A percentile compares a stretch with the other conserved stretches of the same genome.
Evolutionary conservation across 2,329 filamentous ascomycete genomes (phyloP).

Genomic region (Alternaria alternata): DNA sequence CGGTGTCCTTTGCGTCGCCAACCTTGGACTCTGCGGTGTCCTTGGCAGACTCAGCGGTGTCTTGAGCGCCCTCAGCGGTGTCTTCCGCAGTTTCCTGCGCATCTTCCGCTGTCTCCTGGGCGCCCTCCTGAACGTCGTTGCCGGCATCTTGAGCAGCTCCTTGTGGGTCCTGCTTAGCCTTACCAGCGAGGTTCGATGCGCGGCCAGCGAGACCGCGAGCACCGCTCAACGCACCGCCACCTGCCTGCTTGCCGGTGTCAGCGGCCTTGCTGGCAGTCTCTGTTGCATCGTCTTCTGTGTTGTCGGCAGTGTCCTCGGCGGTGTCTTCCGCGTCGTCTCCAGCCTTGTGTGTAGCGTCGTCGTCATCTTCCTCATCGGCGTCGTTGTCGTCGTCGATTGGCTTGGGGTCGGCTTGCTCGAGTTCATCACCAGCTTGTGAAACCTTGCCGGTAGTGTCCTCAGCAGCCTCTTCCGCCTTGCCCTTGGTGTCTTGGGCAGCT

Average conservation of each 20-base stretch:
- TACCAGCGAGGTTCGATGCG: conserved; percentile 57
- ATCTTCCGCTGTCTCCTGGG: conserved; percentile 39
- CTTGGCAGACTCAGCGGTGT: conserved; percentile 42
- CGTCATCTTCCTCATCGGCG: conserved; percentile 34
- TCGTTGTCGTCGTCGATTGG: conserved; percentile 55
- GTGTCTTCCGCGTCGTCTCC: conserved; percentile 57
- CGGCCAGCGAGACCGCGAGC: conserved; percentile 58
- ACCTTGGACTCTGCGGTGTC: conserved; percentile 37
- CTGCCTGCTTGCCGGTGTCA: conserved; percentile 45
- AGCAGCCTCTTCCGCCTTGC: conserved; percentile 44
- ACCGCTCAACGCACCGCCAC: conserved; percentile 53
- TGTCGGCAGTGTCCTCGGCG: conserved; percentile 44
- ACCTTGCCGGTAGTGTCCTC: conserved; percentile 57
- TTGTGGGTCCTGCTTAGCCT: conserved; percentile 50
- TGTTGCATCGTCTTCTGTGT: conserved; percentile 52
- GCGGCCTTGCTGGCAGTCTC: conserved; percentile 47
- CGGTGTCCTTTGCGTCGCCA: conserved; percentile 42
- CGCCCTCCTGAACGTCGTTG: conserved; percentile 47
- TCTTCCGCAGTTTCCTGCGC: conserved; percentile 47
- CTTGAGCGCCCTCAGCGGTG: conserved; percentile 38
- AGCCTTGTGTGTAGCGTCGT: conserved; percentile 55
- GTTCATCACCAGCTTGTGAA: conserved; percentile 55
- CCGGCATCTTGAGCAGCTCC: conserved; percentile 50
- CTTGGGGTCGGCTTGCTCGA: conserved; percentile 57
- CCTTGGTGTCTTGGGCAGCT: conserved; percentile 48